Evolutionary conservation across 2,329 filamentous ascomycete species (phyloP).

Genomic region (Cadophora sp.): DNA sequence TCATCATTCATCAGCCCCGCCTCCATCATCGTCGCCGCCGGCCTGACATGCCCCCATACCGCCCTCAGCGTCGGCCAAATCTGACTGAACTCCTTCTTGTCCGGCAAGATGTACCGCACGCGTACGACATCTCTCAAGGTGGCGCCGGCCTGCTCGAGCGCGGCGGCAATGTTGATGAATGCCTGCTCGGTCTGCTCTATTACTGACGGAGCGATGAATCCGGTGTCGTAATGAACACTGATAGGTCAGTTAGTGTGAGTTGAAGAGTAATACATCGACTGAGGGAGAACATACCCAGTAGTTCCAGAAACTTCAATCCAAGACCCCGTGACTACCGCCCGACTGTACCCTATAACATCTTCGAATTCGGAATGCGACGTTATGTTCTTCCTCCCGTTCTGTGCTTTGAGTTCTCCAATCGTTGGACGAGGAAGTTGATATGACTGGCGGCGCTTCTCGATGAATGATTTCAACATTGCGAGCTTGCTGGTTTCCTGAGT

Average conservation of each 20-base stretch:
- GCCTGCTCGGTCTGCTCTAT: constrained; percentile 20
- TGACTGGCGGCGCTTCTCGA: constrained; percentile 14
- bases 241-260: neutral
- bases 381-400: constrained; percentile 10
- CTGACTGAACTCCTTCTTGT: constrained; percentile 16
- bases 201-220: neutral
- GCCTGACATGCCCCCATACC: constrained; percentile 5
- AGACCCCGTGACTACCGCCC: constrained; percentile 10
- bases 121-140: constrained; percentile 13
- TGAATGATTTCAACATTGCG: constrained; percentile 12
- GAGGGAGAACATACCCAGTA: constrained; percentile 7
- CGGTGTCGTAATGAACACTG: constrained; percentile 15
- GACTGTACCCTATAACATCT: constrained; percentile 9
- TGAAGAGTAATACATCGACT: neutral
- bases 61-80: constrained; percentile 12
- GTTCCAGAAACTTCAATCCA: constrained; percentile 19
- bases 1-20: constrained; percentile 19
- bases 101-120: constrained; percentile 18
- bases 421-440: constrained; percentile 9
- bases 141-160: constrained; percentile 14
- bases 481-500: neutral
- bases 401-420: constrained; percentile 13
- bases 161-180: constrained; percentile 16
- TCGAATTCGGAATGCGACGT: constrained; percentile 16
- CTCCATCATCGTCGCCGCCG: constrained; percentile 17